phyloP scores from a whole-genome alignment of 495 filamentous ascomycete genomes.

The Stereocaulon alpinum region DNA sequence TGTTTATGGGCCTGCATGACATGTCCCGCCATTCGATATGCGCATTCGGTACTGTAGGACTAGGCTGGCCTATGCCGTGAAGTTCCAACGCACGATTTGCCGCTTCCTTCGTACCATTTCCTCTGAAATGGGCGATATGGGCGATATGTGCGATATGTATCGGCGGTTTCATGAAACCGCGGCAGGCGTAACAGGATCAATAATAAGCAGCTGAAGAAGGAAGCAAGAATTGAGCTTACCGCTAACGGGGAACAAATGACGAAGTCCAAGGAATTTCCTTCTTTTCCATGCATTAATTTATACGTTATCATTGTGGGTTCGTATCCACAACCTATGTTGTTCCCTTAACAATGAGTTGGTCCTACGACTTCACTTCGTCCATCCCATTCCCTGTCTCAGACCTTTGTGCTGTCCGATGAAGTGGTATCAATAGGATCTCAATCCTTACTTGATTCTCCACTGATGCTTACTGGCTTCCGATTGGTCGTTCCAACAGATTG shows the following conservation, averaged over 20 bases:
- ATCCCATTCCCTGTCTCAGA: background rate
- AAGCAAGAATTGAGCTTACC: constrained; percentile 4
- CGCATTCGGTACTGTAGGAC: constrained; percentile 5
- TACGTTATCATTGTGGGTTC: background rate
- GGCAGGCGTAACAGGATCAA: background rate
- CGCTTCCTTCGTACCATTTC: background rate
- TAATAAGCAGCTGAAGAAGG: background rate
- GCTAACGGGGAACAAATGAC: constrained; percentile 6
- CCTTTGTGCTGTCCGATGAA: background rate
- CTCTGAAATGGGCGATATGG: background rate
- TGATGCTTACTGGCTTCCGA: background rate
- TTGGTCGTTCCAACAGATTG: background rate
- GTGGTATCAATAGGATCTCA: background rate
- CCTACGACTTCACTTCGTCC: background rate
- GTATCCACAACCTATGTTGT: background rate
- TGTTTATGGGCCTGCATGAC: background rate
- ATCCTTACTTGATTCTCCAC: background rate
- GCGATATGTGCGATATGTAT: background rate
- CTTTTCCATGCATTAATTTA: background rate
- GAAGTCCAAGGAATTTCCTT: background rate
- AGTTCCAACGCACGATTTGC: background rate
- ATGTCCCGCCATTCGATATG: background rate
- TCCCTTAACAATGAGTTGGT: background rate
- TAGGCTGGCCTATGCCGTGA: background rate
- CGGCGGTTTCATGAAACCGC: background rate